Base-by-base conservation (phyloP, 179 eudicot genomes). In the Silene noctiflora region DNA sequence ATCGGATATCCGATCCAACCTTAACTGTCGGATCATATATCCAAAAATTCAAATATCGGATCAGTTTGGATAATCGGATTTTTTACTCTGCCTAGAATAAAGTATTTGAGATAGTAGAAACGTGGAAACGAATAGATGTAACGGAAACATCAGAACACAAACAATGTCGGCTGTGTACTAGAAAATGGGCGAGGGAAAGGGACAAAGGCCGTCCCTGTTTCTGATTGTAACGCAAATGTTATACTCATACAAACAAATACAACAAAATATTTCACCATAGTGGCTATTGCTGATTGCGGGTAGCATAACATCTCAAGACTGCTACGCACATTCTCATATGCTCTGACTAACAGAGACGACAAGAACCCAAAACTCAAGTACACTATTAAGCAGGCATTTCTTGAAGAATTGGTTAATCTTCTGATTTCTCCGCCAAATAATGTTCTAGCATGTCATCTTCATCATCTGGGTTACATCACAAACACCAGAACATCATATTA, bases 361-460 rank as follows among this genome's bases (percentile, higher is more conserved):
- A 63, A 42, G 21, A 20, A 22, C 39, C 67, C 48, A 42, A 27
- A n/a, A 60, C 48, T 56, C 51, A 67, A 72, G 61, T 55, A 51
- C 20, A 17, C 19, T 44, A 21, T 75, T 81, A 79, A 75, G 70
- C 84, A 35, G 79, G 79, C 86, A 83, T 81, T 79, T 75, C 65
- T 83, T 29, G 84, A 85, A 39, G 85, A 86, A 72, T 84, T 14
- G 82, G 83, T 16, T 85, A 68, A 74, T 86, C 94, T 81, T 84
- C 93, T 77, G 85, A 72, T 78, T 90, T 88, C 79, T 93, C 91
- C 6, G 96, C 96, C 86, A 94, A 83, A 71, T 89, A 92, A 78
- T 92, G 98, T 83, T 94, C 97, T 14, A 94, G 92, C 97, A 94
- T 94, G 77, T 94, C 97, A 0, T 94, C 97, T 83, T 94, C 98